Percentiles rank a stretch among this genome's conserved stretches.
Evolutionary conservation across 495 filamentous ascomycete genomes (phyloP).

Genomic region (Penicillium odoratum): DNA sequence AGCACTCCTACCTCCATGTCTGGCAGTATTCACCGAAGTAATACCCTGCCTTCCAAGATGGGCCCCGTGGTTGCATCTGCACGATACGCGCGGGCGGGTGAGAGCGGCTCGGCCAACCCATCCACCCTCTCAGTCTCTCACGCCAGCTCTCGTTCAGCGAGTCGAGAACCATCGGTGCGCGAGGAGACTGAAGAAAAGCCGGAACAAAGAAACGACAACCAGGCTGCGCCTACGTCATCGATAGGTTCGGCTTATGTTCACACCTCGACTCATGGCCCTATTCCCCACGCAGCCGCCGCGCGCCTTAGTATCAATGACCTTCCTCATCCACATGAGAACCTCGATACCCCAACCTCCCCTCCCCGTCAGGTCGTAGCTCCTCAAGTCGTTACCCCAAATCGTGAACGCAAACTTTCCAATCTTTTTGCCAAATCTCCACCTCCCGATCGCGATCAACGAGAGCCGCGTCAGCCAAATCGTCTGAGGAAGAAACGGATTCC

Average conservation of each 20-base stretch:
- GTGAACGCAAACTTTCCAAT: slow-evolving; percentile 65
- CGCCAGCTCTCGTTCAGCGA: slow-evolving; percentile 36
- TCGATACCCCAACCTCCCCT: slow-evolving; percentile 38
- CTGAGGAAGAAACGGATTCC: slow-evolving; percentile 78
- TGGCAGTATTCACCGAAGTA: slow-evolving; percentile 76
- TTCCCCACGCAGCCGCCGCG: slow-evolving; percentile 24
- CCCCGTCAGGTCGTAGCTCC: slow-evolving; percentile 38
- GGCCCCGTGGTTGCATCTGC: slow-evolving; percentile 68
- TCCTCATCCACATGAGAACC: slow-evolving; percentile 46
- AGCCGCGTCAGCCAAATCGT: slow-evolving; percentile 72
- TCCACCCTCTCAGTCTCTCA: slow-evolving; percentile 34
- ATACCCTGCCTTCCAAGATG: slow-evolving; percentile 92
- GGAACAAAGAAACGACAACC: slow-evolving; percentile 5
- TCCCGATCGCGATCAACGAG: slow-evolving; percentile 54
- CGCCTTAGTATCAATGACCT: slow-evolving; percentile 24
- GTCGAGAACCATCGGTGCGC: slow-evolving; percentile 34
- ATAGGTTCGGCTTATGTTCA: slow-evolving; percentile 30
- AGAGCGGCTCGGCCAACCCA: slow-evolving; percentile 32
- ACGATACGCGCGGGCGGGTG: slow-evolving; percentile 48
- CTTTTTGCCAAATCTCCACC: slow-evolving; percentile 69
- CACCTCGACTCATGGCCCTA: slow-evolving; percentile 40
- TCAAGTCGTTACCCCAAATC: slow-evolving; percentile 60
- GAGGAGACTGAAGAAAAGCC: slow-evolving; percentile 24
- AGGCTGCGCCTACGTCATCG: slow-evolving; percentile 9
- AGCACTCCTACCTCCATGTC: slow-evolving; percentile 62